phyloP scores from a whole-genome alignment of 192 early-diverging fungal genomes.

The Backusella macrospora region DNA sequence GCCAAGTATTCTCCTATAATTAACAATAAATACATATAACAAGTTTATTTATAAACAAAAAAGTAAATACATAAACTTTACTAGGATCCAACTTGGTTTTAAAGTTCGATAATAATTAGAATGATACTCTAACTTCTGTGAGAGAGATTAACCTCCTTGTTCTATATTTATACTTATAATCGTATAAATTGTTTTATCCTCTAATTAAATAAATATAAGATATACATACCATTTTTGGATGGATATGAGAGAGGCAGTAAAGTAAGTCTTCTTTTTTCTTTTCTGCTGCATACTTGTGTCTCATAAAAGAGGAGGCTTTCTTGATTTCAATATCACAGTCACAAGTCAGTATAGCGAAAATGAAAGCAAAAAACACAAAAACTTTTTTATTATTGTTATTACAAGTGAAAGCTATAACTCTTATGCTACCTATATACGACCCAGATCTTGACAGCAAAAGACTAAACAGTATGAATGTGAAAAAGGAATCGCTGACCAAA shows the following conservation, averaged over 20 bases:
- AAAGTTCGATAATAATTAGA: not conserved
- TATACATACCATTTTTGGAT: no score
- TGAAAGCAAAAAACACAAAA: not conserved
- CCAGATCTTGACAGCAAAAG: conserved; percentile 1
- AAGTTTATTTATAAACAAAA: no score
- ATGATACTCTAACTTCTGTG: not conserved
- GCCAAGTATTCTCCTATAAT: no score
- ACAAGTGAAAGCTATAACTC: not conserved
- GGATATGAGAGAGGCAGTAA: not conserved
- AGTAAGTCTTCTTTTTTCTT: not conserved
- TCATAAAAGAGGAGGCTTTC: no score
- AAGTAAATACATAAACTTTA: not conserved
- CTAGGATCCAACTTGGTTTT: not conserved
- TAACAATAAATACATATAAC: no score
- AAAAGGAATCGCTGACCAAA: not conserved
- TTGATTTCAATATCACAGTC: not conserved
- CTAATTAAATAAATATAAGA: no score
- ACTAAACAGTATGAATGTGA: conserved; percentile 3
- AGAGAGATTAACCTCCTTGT: not conserved
- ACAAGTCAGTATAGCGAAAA: not conserved
- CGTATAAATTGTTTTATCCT: no score
- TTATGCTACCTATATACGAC: conserved; percentile 16
- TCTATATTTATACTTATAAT: not conserved
- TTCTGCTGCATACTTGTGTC: no score
- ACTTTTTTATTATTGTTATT: not conserved